Evolutionary conservation across 202 grass and related monocot species (phyloP).

Genomic region (Panicum virgatum): DNA sequence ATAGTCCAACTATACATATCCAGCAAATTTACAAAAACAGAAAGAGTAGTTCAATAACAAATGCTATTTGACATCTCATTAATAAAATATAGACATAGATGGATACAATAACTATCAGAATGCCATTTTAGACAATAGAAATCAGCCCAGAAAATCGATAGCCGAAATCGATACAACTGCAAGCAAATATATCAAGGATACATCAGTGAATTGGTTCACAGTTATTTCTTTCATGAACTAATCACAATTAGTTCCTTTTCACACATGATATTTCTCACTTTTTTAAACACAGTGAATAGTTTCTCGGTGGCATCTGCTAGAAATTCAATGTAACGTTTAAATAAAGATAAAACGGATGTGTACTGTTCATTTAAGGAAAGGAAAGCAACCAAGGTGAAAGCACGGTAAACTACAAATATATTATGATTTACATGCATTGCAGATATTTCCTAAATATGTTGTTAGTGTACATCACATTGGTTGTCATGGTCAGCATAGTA

Average conservation of each 20-base stretch:
- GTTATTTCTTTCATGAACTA: too few relatives aligned
- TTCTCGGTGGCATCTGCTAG: neutral
- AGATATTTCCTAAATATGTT: neutral
- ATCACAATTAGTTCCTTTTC: too few relatives aligned
- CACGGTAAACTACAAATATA: conserved; percentile 1
- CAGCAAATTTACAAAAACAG: conserved; percentile 16
- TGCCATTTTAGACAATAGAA: conserved; percentile 17
- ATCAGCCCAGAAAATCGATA: neutral
- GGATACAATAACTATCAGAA: neutral
- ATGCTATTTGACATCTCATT: conserved; percentile 13
- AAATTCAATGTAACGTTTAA: neutral
- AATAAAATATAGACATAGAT: conserved; percentile 3
- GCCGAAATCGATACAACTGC: neutral
- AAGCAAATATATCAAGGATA: neutral
- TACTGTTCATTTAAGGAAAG: conserved; percentile 9
- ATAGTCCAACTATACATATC: conserved; percentile 16
- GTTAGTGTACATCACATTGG: conserved; percentile 3
- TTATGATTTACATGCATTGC: neutral
- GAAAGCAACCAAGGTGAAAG: neutral
- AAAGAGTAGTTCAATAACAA: conserved; percentile 3
- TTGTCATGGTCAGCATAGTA: neutral
- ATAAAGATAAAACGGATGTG: conserved; percentile 11
- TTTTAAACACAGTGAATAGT: neutral
- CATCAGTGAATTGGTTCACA: neutral
- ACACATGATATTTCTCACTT: neutral